Evolutionary conservation across 1,284 basidiomycete genomes (phyloP).

Genomic region (Gomphus bonarii): DNA sequence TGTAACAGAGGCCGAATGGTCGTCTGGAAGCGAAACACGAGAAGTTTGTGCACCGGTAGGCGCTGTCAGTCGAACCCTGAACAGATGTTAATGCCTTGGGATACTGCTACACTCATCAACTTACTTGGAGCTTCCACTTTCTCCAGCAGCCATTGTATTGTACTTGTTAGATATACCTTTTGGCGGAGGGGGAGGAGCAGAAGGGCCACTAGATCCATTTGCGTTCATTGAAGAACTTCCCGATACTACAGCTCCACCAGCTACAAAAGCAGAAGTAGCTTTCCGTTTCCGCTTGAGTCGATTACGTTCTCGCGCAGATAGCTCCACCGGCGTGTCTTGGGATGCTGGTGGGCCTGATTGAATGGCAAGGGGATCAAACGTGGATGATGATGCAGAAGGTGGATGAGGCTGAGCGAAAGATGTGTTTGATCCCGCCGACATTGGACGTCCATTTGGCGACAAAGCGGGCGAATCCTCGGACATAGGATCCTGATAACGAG

Average conservation of each 20-base stretch:
- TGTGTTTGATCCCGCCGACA: slow-evolving; percentile 47
- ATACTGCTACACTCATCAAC: slow-evolving; percentile 17
- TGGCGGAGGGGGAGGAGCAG: slow-evolving; percentile 51
- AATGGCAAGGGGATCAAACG: neutral
- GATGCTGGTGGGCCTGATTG: neutral
- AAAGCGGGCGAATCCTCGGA: slow-evolving; percentile 17
- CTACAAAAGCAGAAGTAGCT: slow-evolving; percentile 63
- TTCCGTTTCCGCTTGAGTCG: slow-evolving; percentile 88
- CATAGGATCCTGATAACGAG: slow-evolving; percentile 24
- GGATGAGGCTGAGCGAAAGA: slow-evolving; percentile 25
- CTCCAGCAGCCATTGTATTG: slow-evolving; percentile 39
- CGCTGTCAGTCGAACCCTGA: slow-evolving; percentile 58
- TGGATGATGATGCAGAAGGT: neutral
- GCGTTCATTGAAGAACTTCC: slow-evolving; percentile 6
- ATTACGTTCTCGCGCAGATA: slow-evolving; percentile 84
- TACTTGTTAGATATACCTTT: slow-evolving; percentile 44
- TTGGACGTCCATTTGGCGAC: slow-evolving; percentile 21
- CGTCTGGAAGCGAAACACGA: slow-evolving; percentile 42
- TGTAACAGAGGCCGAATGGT: slow-evolving; percentile 24
- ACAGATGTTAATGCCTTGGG: slow-evolving; percentile 5
- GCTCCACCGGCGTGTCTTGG: slow-evolving; percentile 20
- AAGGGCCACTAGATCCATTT: neutral
- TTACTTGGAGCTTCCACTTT: slow-evolving; percentile 44
- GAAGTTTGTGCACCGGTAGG: slow-evolving; percentile 39
- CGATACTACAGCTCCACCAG: slow-evolving; percentile 15